These are phyloP conservation scores for Mycena venus DNA, from an alignment of 768 basidiomycete genomes.

Conservation along the genomic window DNA sequence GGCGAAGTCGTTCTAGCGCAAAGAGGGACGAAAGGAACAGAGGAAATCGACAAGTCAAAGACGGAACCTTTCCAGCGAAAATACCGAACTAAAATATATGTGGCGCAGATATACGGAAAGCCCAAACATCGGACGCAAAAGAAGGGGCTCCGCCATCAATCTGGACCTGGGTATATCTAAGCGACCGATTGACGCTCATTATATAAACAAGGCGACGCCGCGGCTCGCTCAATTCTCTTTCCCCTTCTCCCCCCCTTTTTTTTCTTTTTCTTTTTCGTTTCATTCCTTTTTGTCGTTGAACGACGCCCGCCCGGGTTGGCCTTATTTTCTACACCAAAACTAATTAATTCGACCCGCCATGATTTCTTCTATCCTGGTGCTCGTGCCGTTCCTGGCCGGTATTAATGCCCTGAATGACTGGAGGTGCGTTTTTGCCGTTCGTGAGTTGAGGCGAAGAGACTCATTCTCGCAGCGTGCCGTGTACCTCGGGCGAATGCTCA, in stretches of 20 bases:
- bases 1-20: too few species aligned
- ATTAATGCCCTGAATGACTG: constrained; percentile 30
- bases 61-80: too few species aligned
- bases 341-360: neutral
- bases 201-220: neutral
- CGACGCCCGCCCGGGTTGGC: constrained; percentile 20
- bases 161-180: too few species aligned
- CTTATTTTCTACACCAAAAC: neutral
- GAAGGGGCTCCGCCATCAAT: too few species aligned
- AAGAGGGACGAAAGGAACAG: too few species aligned
- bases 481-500: constrained; percentile 20
- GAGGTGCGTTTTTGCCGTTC: neutral
- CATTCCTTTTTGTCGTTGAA: constrained; percentile 7
- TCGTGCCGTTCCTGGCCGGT: constrained; percentile 10
- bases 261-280: neutral
- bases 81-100: too few species aligned
- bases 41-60: too few species aligned
- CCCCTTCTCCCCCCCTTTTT: neutral
- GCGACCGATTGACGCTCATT: too few species aligned
- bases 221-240: neutral
- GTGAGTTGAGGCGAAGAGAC: too few species aligned
- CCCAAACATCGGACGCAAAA: too few species aligned
- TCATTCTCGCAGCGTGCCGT: constrained; percentile 15
- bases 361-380: neutral
- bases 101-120: too few species aligned